Evolutionary conservation across 169 alveolate species (phyloP), one percentile per base, ranked within the genome.

Genomic region (Pseudocohnilembus persalinus): DNA sequence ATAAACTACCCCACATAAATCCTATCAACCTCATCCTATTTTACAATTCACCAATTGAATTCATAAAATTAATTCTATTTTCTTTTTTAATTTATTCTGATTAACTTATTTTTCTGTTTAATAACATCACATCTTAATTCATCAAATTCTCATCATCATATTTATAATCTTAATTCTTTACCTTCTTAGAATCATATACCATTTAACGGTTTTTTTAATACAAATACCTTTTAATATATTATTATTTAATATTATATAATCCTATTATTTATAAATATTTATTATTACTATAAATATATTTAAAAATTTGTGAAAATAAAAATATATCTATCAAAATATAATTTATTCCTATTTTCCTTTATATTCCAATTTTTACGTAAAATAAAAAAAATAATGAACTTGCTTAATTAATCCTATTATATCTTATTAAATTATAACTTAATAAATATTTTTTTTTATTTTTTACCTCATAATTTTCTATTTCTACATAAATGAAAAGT

Each of bases 11-110:
- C 74, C 74, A 79, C 28, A 64, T 15, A 49, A 79, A 79, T 49
- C 84, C 84, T 34, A 29, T 79, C 20, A 29, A 29, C 49, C 84
- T 79, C 20, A 63, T 79, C n/a, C 49, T 64, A 79, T 79, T 79
- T 63, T 79, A 30, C 27, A 33, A 79, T 79, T 79, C 28, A 49
- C 65, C 84, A 0, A 79, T 49, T 79, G n/a, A 1, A 16, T 79
- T 79, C 26, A 79, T 31, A 30, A 32, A 79, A 28, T 34, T 29
- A 79, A 79, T 72, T 79, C 84, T 79, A 29, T 79, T 79, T 49
- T 79, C 74, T 0, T 29, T 29, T 79, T 79, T n/a, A 29, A 79
- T n/a, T n/a, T 79, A 49, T 79, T 4, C 33, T 33, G 35, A 49
- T n/a, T 1, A 77, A 28, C 29, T 33, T 77, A 34, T 77, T 77